Percentiles rank a stretch among this genome's conserved stretches.
Conservation (phyloP, 306 rosid genomes). For the Medicago lupulina region DNA sequence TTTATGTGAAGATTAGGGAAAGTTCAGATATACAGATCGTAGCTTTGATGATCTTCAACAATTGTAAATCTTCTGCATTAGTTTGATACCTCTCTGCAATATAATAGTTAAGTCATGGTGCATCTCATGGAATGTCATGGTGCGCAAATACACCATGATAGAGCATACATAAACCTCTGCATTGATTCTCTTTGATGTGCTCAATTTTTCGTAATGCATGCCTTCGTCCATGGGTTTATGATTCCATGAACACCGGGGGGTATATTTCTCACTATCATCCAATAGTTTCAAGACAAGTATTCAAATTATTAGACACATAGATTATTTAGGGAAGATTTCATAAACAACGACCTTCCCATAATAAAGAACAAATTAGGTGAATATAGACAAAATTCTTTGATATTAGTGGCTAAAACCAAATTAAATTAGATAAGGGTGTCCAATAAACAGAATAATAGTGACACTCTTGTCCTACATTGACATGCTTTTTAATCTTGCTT, state of each 20-base stretch:
- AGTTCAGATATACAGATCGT: neutral
- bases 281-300: constrained; percentile 21
- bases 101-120: too few relatives aligned
- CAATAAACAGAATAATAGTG: constrained; percentile 41
- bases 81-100: neutral
- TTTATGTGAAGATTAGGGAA: too few relatives aligned
- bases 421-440: constrained; percentile 41
- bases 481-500: constrained; percentile 42
- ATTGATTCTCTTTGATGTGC: too few relatives aligned
- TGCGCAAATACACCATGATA: too few relatives aligned
- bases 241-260: constrained; percentile 40
- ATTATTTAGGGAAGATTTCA: constrained; percentile 27
- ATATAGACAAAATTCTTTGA: constrained; percentile 39
- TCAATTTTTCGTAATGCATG: neutral
- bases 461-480: constrained; percentile 37
- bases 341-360: constrained; percentile 28
- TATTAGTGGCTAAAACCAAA: constrained; percentile 39
- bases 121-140: too few relatives aligned
- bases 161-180: too few relatives aligned
- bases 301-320: neutral
- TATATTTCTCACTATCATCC: constrained; percentile 40
- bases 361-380: constrained; percentile 39
- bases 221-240: constrained; percentile 7
- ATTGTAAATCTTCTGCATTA: neutral
- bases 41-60: neutral